A percentile compares a stretch with the other conserved stretches of the same genome.
These are phyloP conservation scores for Pseudocercospora cruenta DNA, from an alignment of 2,329 filamentous ascomycete species.

Conservation along the genomic window DNA sequence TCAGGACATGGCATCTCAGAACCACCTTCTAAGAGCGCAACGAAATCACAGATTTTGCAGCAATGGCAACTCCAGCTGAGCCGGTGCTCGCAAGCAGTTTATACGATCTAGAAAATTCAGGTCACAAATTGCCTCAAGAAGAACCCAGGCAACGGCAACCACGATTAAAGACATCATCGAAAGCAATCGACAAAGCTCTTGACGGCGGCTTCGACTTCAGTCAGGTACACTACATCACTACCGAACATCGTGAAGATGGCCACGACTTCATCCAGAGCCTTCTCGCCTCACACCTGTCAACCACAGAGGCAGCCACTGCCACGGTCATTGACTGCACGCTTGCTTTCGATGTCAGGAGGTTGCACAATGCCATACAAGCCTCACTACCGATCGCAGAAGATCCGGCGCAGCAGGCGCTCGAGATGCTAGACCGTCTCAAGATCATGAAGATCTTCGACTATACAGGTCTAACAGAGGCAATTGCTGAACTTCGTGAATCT, in stretches of 20 bases:
- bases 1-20: background rate
- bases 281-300: conserved; percentile 46
- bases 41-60: background rate
- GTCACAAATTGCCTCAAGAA: conserved; percentile 63
- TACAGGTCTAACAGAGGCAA: conserved; percentile 45
- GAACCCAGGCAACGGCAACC: background rate
- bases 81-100: conserved; percentile 16
- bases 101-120: conserved; percentile 10
- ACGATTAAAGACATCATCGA: conserved; percentile 39
- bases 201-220: conserved; percentile 44
- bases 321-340: conserved; percentile 53
- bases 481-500: conserved; percentile 48
- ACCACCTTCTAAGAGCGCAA: background rate
- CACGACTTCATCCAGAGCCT: conserved; percentile 40
- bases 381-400: conserved; percentile 13
- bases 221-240: conserved; percentile 42
- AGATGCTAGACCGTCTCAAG: conserved; percentile 48
- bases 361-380: conserved; percentile 37
- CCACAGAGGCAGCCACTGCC: conserved; percentile 33
- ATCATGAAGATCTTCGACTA: conserved; percentile 56
- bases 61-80: conserved; percentile 14
- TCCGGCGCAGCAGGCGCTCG: conserved; percentile 36
- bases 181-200: conserved; percentile 42
- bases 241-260: conserved; percentile 32
- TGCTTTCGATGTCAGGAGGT: conserved; percentile 48